Percentiles rank a stretch among this genome's conserved stretches.
Conservation (phyloP, 495 filamentous ascomycete species). For the Penicillium subrubescens region DNA sequence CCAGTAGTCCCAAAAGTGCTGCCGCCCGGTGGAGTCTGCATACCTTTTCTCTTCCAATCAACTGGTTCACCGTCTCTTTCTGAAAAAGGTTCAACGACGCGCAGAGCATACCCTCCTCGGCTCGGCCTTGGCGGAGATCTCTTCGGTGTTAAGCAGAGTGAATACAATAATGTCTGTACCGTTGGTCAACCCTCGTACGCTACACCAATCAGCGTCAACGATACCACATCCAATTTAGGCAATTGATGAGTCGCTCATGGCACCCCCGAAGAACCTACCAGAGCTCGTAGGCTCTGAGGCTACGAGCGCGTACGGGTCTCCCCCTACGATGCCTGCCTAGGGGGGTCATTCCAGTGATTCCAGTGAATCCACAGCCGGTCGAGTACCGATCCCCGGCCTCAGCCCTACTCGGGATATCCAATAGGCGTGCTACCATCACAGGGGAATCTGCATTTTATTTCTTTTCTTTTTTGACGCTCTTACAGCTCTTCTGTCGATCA, state of each 20-base stretch:
- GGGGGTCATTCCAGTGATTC: neutral
- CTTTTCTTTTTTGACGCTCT: neutral
- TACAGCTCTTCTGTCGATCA: neutral
- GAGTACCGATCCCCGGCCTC: neutral
- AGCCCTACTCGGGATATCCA: neutral
- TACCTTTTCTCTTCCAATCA: constrained; percentile 1
- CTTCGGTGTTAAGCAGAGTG: neutral
- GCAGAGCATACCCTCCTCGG: constrained; percentile 5
- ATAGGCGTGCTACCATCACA: neutral
- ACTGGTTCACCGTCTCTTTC: neutral
- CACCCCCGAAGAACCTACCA: neutral
- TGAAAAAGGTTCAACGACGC: constrained; percentile 10
- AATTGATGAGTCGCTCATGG: neutral
- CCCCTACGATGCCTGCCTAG: neutral
- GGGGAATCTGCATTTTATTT: neutral
- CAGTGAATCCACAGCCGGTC: neutral
- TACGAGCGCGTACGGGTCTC: neutral
- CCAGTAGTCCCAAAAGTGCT: neutral
- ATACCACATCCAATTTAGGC: neutral
- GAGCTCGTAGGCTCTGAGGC: too few relatives aligned
- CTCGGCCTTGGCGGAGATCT: neutral
- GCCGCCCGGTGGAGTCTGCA: constrained; percentile 1
- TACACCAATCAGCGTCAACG: neutral
- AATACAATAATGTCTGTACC: neutral
- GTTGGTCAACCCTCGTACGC: neutral